A percentile compares a stretch with the other conserved stretches of the same genome.
phyloP scores from a whole-genome alignment of 495 filamentous ascomycete genomes.

The Penicillium soppii region DNA sequence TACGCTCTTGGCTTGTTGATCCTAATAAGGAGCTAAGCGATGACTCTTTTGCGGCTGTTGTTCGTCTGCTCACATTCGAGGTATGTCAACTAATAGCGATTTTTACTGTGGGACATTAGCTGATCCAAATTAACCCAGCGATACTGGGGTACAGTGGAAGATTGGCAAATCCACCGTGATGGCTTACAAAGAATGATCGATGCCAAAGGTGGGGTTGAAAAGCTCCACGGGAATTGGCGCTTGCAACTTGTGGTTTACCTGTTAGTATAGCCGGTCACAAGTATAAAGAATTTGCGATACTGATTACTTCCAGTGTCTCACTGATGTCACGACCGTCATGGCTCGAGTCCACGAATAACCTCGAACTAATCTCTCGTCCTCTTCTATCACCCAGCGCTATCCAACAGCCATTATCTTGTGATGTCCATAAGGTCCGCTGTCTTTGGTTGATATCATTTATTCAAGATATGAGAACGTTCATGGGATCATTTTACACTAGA shows the following conservation, averaged over 20 bases:
- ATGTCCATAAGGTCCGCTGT: constrained; percentile 26
- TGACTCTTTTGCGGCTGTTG: constrained; percentile 27
- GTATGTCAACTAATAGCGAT: constrained; percentile 8
- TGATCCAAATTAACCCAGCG: constrained; percentile 14
- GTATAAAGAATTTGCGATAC: not conserved
- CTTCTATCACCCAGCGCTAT: not conserved
- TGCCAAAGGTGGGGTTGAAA: constrained; percentile 23
- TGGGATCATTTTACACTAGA: constrained; percentile 21
- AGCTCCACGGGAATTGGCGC: constrained; percentile 25
- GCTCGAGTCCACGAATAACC: constrained; percentile 26
- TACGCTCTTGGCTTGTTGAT: constrained; percentile 22
- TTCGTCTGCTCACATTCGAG: constrained; percentile 30
- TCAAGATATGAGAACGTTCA: constrained; percentile 29
- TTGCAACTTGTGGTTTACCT: constrained; percentile 27
- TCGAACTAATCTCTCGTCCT: constrained; percentile 10
- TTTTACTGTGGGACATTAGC: not conserved
- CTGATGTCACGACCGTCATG: constrained; percentile 30
- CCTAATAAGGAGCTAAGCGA: constrained; percentile 25
- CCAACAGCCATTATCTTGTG: constrained; percentile 8
- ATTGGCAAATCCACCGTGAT: constrained; percentile 27
- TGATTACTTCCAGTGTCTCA: constrained; percentile 18
- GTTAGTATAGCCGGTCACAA: constrained; percentile 11
- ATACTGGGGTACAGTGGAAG: constrained; percentile 30
- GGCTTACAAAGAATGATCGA: constrained; percentile 32
- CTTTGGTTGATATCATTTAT: constrained; percentile 34